These are phyloP conservation scores for Ophiocytium majus DNA, from an alignment of 352 stramenopile species.

Conservation along the genomic window DNA sequence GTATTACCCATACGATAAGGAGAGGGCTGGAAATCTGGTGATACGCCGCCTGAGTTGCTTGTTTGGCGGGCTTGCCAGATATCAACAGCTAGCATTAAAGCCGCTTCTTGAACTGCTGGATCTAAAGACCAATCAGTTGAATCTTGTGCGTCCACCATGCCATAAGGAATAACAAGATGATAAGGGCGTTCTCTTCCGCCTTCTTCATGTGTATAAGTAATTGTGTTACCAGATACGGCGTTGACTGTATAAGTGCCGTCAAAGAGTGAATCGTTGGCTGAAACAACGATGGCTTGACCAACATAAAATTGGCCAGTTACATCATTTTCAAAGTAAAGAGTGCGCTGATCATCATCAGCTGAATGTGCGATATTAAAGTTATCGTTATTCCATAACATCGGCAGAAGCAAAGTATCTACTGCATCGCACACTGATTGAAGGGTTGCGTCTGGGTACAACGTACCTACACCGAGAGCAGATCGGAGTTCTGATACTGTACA, in stretches of 20 bases:
- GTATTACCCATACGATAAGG: conserved; percentile 20
- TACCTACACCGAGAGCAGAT: conserved; percentile 19
- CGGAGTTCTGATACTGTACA: conserved; percentile 19
- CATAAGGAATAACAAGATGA: conserved; percentile 22
- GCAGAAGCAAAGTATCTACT: conserved; percentile 20
- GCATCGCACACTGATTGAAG: conserved; percentile 19
- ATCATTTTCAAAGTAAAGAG: conserved; percentile 22
- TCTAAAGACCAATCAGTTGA: conserved; percentile 21
- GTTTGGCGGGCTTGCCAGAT: conserved; percentile 17
- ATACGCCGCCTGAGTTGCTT: conserved; percentile 18
- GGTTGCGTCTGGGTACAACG: conserved; percentile 17
- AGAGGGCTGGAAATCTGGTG: conserved; percentile 18
- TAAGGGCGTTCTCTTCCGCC: conserved; percentile 17
- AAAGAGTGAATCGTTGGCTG: conserved; percentile 19
- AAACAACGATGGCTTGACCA: conserved; percentile 19
- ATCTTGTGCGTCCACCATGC: conserved; percentile 18
- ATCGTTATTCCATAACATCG: conserved; percentile 21
- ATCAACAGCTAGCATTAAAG: conserved; percentile 21
- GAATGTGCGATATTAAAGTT: conserved; percentile 22
- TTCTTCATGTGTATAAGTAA: conserved; percentile 22
- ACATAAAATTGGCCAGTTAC: conserved; percentile 21
- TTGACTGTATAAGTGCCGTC: conserved; percentile 19
- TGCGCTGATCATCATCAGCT: conserved; percentile 19
- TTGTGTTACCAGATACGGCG: conserved; percentile 19
- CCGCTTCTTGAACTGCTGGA: conserved; percentile 18